Conservation (phyloP, 148 eudicot genomes). For the Silene conica region DNA sequence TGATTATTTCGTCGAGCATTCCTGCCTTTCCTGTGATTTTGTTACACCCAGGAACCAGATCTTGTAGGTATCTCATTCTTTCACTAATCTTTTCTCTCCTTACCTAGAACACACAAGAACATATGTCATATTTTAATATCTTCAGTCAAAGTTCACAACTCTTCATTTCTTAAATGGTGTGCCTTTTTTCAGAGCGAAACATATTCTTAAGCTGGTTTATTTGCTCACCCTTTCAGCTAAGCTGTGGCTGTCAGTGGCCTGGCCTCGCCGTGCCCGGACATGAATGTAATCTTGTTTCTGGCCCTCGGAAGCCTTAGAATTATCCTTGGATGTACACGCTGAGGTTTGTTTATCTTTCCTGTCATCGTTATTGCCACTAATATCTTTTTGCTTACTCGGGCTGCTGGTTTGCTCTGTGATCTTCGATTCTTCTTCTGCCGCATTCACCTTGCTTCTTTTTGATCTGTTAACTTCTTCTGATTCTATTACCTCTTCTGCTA, state of each 20-base stretch:
- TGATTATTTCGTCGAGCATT: slow-evolving; percentile 95
- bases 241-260: slow-evolving; percentile 99
- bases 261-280: slow-evolving; percentile 95
- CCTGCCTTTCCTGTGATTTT: slow-evolving; percentile 97
- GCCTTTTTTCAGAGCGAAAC: not conserved
- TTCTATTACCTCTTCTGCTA: slow-evolving; percentile 35
- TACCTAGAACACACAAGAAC: slow-evolving; percentile 41
- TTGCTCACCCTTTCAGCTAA: slow-evolving; percentile 85
- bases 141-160: not conserved
- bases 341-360: slow-evolving; percentile 45
- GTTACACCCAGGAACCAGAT: slow-evolving; percentile 92
- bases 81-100: slow-evolving; percentile 94
- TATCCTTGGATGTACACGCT: slow-evolving; percentile 49
- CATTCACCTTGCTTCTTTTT: slow-evolving; percentile 52
- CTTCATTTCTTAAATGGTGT: not conserved
- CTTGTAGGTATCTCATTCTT: slow-evolving; percentile 92
- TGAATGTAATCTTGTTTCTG: slow-evolving; percentile 84
- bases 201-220: not conserved
- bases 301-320: slow-evolving; percentile 53
- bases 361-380: slow-evolving; percentile 22
- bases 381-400: slow-evolving; percentile 27
- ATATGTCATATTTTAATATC: not conserved
- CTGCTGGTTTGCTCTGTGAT: slow-evolving; percentile 49
- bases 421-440: slow-evolving; percentile 58
- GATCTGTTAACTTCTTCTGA: slow-evolving; percentile 37